A percentile compares a stretch with the other conserved stretches of the same genome.
phyloP scores from a whole-genome alignment of 176 grass and related monocot genomes.

The Musa acuminata region DNA sequence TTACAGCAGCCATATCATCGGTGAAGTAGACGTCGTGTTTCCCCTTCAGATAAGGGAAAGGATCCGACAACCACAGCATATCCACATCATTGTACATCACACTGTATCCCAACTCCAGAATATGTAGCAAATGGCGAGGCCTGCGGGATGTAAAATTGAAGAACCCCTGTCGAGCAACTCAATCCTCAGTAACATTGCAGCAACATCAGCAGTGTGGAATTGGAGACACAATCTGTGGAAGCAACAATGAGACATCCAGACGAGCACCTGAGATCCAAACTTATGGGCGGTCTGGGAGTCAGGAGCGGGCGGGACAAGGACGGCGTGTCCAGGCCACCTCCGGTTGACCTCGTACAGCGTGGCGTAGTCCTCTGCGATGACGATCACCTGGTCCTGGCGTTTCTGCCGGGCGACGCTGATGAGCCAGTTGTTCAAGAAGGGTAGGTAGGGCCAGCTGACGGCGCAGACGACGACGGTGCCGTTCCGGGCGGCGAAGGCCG shows the following conservation, averaged over 20 bases:
- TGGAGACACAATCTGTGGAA: constrained; percentile 7
- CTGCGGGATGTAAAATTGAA: constrained; percentile 93
- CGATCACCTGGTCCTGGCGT: constrained; percentile 65
- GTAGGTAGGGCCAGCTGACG: constrained; percentile 70
- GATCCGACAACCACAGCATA: constrained; percentile 90
- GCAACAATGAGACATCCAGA: background rate
- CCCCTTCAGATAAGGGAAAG: constrained; percentile 62
- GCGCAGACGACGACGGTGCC: constrained; percentile 74
- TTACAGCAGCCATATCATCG: constrained; percentile 83
- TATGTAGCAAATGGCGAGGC: constrained; percentile 77
- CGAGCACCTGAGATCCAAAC: constrained; percentile 76
- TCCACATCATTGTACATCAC: constrained; percentile 98
- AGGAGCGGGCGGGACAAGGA: constrained; percentile 73
- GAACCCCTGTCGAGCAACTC: constrained; percentile 53
- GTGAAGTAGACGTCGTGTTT: constrained; percentile 88
- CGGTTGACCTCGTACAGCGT: constrained; percentile 77
- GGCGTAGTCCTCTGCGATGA: constrained; percentile 88
- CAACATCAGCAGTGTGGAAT: background rate
- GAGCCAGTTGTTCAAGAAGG: constrained; percentile 97
- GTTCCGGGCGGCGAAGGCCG: constrained; percentile 57
- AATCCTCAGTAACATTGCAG: background rate
- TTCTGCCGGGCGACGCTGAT: constrained; percentile 70
- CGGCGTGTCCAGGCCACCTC: constrained; percentile 82
- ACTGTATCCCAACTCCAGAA: constrained; percentile 73
- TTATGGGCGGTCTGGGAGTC: constrained; percentile 75